Percentiles rank a stretch among this genome's conserved stretches.
These are phyloP conservation scores for Paraleonurus japonicus DNA, from an alignment of 257 asterid genomes.

Conservation along the genomic window DNA sequence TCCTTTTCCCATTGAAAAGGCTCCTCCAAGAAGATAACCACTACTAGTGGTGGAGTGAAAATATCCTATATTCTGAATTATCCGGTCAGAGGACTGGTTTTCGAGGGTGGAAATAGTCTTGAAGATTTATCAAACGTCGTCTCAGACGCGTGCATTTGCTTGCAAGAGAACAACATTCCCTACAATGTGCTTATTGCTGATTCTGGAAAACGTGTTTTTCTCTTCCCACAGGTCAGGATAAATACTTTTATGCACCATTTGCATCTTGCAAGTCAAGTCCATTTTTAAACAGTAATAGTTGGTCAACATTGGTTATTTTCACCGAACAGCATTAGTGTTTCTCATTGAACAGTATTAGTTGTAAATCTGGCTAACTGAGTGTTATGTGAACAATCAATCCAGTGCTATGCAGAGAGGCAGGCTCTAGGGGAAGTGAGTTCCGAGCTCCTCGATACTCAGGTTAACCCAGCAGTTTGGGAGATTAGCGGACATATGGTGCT, in stretches of 20 bases:
- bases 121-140: constrained; percentile 63
- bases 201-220: constrained; percentile 75
- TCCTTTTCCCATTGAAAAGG: constrained; percentile 65
- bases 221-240: constrained; percentile 75
- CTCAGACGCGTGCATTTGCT: constrained; percentile 72
- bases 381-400: constrained; percentile 29
- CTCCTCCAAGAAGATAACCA: constrained; percentile 48
- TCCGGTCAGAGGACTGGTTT: constrained; percentile 79
- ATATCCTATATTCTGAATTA: constrained; percentile 64
- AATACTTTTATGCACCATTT: background rate
- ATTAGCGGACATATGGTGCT: constrained; percentile 91
- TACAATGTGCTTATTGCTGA: constrained; percentile 75
- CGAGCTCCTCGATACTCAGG: constrained; percentile 88
- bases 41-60: constrained; percentile 49
- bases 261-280: too few species aligned
- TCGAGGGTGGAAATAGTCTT: constrained; percentile 62
- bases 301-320: too few species aligned
- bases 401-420: constrained; percentile 96
- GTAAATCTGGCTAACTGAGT: background rate
- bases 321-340: background rate
- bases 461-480: constrained; percentile 95
- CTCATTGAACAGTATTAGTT: background rate
- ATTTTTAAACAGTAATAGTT: too few species aligned
- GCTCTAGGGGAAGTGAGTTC: constrained; percentile 83
- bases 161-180: constrained; percentile 82